Base-by-base conservation (phyloP, 257 asterid genomes). In the Phtheirospermum japonicum region DNA sequence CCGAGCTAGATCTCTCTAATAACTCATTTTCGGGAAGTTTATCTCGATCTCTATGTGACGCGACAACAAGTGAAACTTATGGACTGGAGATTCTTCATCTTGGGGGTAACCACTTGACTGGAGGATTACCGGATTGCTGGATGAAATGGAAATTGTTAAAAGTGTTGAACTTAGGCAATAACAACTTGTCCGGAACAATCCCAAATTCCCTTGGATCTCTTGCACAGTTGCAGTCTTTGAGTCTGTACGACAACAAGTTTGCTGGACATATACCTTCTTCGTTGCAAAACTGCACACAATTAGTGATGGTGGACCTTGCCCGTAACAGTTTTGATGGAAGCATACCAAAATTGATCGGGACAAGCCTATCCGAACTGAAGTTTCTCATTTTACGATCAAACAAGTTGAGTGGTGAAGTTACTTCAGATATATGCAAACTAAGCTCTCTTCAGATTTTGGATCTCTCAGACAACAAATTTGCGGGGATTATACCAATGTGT, bases 171-270 rank as follows among this genome's bases (percentile, higher is more conserved):
- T 2, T 79, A 16, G 71, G 63, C 32, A 59, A 61, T 17, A 79
- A 79, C 53, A 56, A 59, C 14, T 11, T 76, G 7, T 63, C 64
- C 4, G 85, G 82, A 42, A 64, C 23, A 6, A 70, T 79, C 19
- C 79, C 85, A 16, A 45, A 52, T 14, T 76, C 85, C 52, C n/a
- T 73, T 6, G 73, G 76, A 0, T 33, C 51, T 66, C 61, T 77
- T 12, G n/a, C 33, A 3, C 2, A 46, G 0, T 18, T 73, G 51
- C 0, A 7, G 55, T 73, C 74, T 63, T 63, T 70, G 56, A 63
- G 73, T 64, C 50, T 77, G 5, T 4, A 43, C 14, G 48, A 52
- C 11, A 77, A 73, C 59, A 66, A 9, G 1, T n/a, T 39, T 0
- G 10, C 5, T 0, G 46, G 46, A 0, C 1, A 12, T 39, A 39